Base-by-base conservation (phyloP, 352 stramenopile genomes). In the Pythium brachiatum region DNA sequence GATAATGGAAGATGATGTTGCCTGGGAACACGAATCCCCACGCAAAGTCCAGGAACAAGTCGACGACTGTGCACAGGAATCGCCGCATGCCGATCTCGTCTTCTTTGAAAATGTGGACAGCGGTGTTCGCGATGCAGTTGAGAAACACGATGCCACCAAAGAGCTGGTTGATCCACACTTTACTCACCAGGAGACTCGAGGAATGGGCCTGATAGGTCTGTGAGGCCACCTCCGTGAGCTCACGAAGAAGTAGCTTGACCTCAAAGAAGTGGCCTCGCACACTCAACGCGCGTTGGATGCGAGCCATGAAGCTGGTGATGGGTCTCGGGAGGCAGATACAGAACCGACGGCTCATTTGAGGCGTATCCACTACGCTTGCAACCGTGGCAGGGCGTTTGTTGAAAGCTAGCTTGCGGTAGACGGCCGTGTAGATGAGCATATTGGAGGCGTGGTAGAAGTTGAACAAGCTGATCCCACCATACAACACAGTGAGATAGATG, bases 181-280 rank as follows among this genome's bases (percentile, higher is more conserved):
- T 63, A n/a, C 67, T 68, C 18, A 75, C 59, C 16, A 73, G 26
- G 4, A 51, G 29, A n/a, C 70, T 75, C 3, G 55, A 70, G 3
- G 59, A 60, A 36, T 77, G 57, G 21, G 67, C 55, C 23, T 77
- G 70, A 46, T 77, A 75, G 11, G 63, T 67, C 27, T 77, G 67
- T 7, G 59, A 69, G 3, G 13, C 38, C 47, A 77, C 65, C 46
- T 77, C 70, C 9, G 62, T 26, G 3, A 72, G 20, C 47, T 77
- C 70, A 38, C 59, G 54, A 18, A 67, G 16, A 2, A 73, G 34
- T 32, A 77, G 29, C 32, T 66, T 54, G 3, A 16, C 39, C 34
- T 76, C 69, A 18, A 74, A 74, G 13, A 71, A 43, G 18, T 62
- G 57, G 2, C 62, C 69, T 18, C 46, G 60, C 7, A 76, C 58